Conservation (phyloP, 176 grass and related monocot species). For the Avena insularis region DNA sequence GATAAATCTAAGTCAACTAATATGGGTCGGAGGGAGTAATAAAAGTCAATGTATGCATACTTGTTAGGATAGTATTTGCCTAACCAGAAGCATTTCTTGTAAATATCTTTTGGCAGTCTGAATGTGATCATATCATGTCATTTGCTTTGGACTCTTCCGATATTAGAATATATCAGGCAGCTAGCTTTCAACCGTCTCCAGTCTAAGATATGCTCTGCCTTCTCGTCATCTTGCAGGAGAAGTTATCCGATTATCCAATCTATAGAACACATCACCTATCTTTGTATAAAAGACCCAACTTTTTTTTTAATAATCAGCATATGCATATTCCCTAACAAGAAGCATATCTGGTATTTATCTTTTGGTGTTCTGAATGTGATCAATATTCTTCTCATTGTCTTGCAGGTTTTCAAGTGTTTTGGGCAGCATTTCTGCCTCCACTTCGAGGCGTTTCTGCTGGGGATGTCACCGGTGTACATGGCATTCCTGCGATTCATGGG, state of each 20-base stretch:
- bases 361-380: no score
- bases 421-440: constrained; percentile 67
- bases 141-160: background rate
- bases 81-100: background rate
- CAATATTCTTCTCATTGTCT: background rate
- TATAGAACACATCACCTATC: no score
- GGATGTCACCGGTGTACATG: constrained; percentile 58
- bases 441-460: constrained; percentile 64
- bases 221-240: no score
- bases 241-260: no score
- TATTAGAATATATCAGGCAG: constrained; percentile 6
- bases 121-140: background rate
- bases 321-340: no score
- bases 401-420: constrained; percentile 63
- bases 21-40: no score
- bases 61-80: background rate
- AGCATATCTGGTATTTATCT: no score
- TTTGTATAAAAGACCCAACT: no score
- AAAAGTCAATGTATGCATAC: background rate
- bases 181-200: background rate
- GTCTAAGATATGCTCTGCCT: background rate
- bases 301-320: no score
- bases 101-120: background rate
- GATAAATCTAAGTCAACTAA: no score
- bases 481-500: constrained; percentile 68